Base-by-base conservation (phyloP, 139 green algal species). In the Chlorella sorokiniana region DNA sequence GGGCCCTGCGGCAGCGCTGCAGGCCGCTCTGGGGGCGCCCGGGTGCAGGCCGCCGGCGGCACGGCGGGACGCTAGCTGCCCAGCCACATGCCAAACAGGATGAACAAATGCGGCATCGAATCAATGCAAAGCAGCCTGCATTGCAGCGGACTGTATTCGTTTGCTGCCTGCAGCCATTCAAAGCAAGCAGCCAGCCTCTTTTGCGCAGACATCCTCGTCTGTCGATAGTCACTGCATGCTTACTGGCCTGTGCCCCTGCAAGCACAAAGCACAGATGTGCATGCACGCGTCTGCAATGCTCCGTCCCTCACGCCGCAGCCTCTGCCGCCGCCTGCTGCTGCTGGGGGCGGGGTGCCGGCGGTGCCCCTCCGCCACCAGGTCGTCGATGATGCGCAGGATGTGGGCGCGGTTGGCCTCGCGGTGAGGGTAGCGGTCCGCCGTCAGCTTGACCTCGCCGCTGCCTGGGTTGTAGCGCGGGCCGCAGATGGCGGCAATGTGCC, bases 401-500 rank as follows among this genome's bases (percentile, higher is more conserved):
- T 88, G 67, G 0, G 70, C 40, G 22, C 87, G 69, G 82, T 92
- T 92, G 2, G 82, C 78, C 70, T 92, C 79, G 0, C 87, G 71
- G 45, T 87, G 52, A 1, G 37, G n/a, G 62, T 86, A 78, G 25
- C 65, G 74, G 48, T 87, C 82, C 40, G 56, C 80, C 20, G 70
- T 84, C 63, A 92, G 72, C 31, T 81, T 88, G 3, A 92, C 31
- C 69, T 69, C 25, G 14, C 88, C 88, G 4, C 61, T 87, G 37
- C 71, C 78, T 10, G 75, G 69, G 82, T 90, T 87, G 84, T 92
- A 92, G 70, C 88, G 84, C 38, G 62, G 77, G 18, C 85, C 87
- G 67, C 61, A 85, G 38, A 92, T 54, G 10, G 31, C 18, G 1
- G 88, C 88, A 44, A 92, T 91, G 84, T 90, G 83, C 79, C 87